Conservation (phyloP, 1,284 basidiomycete genomes). For the Austroboletus niveus region DNA sequence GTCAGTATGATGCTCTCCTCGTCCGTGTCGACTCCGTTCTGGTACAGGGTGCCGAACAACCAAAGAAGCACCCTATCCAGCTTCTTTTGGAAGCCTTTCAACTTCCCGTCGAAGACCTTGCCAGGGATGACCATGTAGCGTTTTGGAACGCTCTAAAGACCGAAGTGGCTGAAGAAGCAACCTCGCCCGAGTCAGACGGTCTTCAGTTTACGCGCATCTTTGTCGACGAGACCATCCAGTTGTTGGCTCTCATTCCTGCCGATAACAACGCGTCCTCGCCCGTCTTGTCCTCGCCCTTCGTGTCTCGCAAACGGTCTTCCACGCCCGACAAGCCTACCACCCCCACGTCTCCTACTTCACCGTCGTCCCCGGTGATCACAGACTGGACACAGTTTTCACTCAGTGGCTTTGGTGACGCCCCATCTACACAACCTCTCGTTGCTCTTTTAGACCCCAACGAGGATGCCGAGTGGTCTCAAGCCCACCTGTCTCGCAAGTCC, state of each 20-base stretch:
- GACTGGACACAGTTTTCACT: conserved; percentile 62
- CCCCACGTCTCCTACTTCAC: conserved; percentile 23
- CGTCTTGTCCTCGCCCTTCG: conserved; percentile 14
- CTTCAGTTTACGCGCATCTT: conserved; percentile 48
- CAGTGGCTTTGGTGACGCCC: conserved; percentile 56
- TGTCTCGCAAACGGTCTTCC: conserved; percentile 24
- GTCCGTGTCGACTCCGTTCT: conserved; percentile 59
- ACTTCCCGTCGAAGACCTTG: conserved; percentile 34
- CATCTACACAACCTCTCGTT: conserved; percentile 47
- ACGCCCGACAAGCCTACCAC: conserved; percentile 13
- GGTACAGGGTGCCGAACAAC: conserved; percentile 34
- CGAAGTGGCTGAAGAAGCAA: conserved; percentile 26
- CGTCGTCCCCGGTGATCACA: conserved; percentile 25
- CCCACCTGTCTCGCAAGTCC: conserved; percentile 30
- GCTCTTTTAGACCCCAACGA: conserved; percentile 52
- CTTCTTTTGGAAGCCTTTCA: conserved; percentile 62
- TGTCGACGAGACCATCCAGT: conserved; percentile 64
- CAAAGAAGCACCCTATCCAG: conserved; percentile 52
- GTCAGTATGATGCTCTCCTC: conserved; percentile 57
- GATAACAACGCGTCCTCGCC: neutral
- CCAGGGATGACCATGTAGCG: conserved; percentile 36
- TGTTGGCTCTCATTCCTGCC: conserved; percentile 28
- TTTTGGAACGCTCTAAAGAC: conserved; percentile 56
- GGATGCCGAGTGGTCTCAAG: conserved; percentile 59
- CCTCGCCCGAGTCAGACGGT: conserved; percentile 18